phyloP scores from a whole-genome alignment of 176 grass and related monocot species.

The Coix lacrymajobi region DNA sequence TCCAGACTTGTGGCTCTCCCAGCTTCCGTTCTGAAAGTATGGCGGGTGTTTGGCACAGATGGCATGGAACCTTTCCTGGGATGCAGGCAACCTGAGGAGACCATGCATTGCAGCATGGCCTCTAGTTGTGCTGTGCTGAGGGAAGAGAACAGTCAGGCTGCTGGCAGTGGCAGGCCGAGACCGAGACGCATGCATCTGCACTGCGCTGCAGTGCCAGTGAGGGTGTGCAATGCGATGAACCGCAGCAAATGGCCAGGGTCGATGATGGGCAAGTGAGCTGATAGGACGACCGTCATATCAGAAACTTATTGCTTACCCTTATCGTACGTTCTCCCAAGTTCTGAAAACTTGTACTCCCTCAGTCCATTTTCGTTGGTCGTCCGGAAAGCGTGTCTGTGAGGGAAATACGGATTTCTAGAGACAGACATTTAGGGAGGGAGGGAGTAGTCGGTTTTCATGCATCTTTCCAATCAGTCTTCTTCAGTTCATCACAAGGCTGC shows the following conservation, averaged over 20 bases:
- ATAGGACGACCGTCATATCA: background rate
- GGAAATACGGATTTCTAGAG: no score
- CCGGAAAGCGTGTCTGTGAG: no score
- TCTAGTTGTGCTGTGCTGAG: background rate
- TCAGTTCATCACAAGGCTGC: background rate
- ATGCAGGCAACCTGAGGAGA: conserved; percentile 21
- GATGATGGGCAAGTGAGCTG: background rate
- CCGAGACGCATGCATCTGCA: background rate
- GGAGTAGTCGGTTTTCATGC: background rate
- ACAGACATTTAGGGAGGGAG: no score
- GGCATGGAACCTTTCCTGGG: conserved; percentile 18
- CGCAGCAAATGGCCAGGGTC: background rate
- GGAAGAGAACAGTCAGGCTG: background rate
- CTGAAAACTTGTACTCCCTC: conserved; percentile 1
- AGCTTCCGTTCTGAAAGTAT: background rate
- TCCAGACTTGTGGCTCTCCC: conserved; percentile 8
- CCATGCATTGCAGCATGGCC: background rate
- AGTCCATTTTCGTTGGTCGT: no score
- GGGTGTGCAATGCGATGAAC: background rate
- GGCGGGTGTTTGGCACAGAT: conserved; percentile 21
- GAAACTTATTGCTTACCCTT: background rate
- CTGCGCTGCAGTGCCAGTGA: background rate
- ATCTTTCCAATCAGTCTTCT: background rate
- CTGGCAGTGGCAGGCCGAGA: background rate
- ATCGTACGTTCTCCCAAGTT: background rate